phyloP scores from a whole-genome alignment of 2,329 filamentous ascomycete genomes.

The Aspergillus uvarum region DNA sequence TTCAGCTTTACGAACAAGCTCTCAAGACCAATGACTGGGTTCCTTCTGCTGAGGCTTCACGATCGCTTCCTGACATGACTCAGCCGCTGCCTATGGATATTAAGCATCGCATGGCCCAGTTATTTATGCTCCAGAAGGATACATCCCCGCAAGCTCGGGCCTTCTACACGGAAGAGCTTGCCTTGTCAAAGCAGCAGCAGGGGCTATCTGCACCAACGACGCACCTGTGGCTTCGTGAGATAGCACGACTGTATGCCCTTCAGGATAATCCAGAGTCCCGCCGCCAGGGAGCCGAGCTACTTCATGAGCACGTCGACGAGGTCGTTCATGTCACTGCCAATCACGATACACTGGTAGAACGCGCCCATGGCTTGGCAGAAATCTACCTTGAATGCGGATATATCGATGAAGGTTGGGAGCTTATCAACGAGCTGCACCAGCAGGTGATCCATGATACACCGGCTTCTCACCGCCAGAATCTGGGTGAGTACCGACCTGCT shows the following conservation, averaged over 20 bases:
- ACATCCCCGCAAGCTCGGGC: slow-evolving; percentile 40
- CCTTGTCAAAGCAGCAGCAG: slow-evolving; percentile 44
- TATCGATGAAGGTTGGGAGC: slow-evolving; percentile 40
- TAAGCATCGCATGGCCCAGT: slow-evolving; percentile 52
- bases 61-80: slow-evolving; percentile 32
- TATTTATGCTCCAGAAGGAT: slow-evolving; percentile 47
- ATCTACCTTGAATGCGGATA: slow-evolving; percentile 49
- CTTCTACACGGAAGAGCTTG: slow-evolving; percentile 46
- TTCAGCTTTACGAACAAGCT: slow-evolving; percentile 50
- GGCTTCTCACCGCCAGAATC: slow-evolving; percentile 23
- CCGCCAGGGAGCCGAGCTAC: slow-evolving; percentile 38
- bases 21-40: slow-evolving; percentile 43
- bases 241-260: slow-evolving; percentile 45
- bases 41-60: slow-evolving; percentile 31
- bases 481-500: slow-evolving; percentile 40
- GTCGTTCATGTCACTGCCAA: slow-evolving; percentile 43
- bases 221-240: slow-evolving; percentile 45
- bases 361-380: slow-evolving; percentile 48
- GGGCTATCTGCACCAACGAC: slow-evolving; percentile 51
- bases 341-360: slow-evolving; percentile 47
- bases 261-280: slow-evolving; percentile 42
- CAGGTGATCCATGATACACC: slow-evolving; percentile 51
- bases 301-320: slow-evolving; percentile 45
- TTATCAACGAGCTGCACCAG: slow-evolving; percentile 50
- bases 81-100: slow-evolving; percentile 45